phyloP scores from a whole-genome alignment of 345 rosid species.

The Microcos paniculata region DNA sequence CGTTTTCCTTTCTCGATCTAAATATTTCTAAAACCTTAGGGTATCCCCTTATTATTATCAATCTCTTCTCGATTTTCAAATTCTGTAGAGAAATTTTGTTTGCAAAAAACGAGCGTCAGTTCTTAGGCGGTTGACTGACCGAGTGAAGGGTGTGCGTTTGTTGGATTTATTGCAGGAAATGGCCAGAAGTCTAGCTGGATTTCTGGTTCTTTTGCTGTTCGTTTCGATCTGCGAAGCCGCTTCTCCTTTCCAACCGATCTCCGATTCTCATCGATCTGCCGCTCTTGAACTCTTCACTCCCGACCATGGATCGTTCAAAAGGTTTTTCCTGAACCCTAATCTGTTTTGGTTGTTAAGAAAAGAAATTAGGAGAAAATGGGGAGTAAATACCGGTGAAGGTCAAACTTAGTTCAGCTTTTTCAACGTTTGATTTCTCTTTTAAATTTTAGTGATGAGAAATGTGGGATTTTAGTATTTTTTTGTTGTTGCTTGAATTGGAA shows the following conservation, averaged over 20 bases:
- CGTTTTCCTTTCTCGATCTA: slow-evolving; percentile 1
- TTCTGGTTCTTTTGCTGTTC: slow-evolving; percentile 38
- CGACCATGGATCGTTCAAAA: slow-evolving; percentile 60
- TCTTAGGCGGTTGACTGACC: background rate
- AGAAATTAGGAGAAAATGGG: background rate
- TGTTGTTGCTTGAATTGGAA: background rate
- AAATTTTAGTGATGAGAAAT: background rate
- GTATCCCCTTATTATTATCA: background rate
- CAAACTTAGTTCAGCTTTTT: background rate
- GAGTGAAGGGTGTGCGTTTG: background rate
- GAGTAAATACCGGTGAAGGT: background rate
- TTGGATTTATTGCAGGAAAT: slow-evolving; percentile 39
- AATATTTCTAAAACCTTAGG: background rate
- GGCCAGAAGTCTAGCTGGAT: slow-evolving; percentile 43
- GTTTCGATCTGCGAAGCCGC: slow-evolving; percentile 58
- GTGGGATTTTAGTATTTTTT: background rate
- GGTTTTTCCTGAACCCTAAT: slow-evolving; percentile 39
- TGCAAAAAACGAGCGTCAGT: background rate
- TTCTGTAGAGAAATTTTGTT: background rate
- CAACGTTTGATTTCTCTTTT: background rate
- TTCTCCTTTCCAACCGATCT: slow-evolving; percentile 69
- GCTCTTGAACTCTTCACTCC: slow-evolving; percentile 70
- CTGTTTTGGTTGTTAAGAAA: background rate
- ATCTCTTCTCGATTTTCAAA: background rate
- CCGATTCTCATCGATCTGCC: slow-evolving; percentile 89